Conservation (phyloP, 2,329 filamentous ascomycete species). For the Hymenoscyphus linearis region DNA sequence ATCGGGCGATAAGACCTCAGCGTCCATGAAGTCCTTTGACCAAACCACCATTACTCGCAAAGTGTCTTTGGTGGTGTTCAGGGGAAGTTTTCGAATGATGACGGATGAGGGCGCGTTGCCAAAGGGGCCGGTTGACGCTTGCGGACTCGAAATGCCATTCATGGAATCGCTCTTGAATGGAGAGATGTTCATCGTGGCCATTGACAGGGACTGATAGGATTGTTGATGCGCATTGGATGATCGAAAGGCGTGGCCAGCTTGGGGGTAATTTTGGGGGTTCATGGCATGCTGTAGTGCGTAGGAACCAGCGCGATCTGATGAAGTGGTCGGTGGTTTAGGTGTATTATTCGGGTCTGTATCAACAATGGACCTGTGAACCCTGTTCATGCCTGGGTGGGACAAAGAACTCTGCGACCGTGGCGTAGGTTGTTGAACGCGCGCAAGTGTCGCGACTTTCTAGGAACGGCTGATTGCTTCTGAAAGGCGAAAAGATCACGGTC, state of each 20-base stretch:
- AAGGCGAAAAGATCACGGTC: background rate
- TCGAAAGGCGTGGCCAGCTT: conserved; percentile 30
- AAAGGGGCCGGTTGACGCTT: conserved; percentile 21
- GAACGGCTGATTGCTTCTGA: background rate
- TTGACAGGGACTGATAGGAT: conserved; percentile 29
- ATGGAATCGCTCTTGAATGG: conserved; percentile 25
- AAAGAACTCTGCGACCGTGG: conserved; percentile 7
- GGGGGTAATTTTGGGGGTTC: conserved; percentile 31
- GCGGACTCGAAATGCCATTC: conserved; percentile 17
- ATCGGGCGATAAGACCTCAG: conserved; percentile 47
- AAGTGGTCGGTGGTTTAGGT: conserved; percentile 10
- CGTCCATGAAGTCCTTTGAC: conserved; percentile 48
- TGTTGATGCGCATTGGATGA: conserved; percentile 27
- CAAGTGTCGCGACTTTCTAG: conserved; percentile 5
- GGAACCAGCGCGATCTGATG: conserved; percentile 21
- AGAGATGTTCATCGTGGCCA: conserved; percentile 27
- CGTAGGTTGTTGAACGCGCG: conserved; percentile 15
- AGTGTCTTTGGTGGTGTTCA: conserved; percentile 48
- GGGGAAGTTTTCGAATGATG: conserved; percentile 49
- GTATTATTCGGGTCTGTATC: conserved; percentile 17
- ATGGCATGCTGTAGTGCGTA: conserved; percentile 32
- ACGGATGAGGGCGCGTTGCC: conserved; percentile 36
- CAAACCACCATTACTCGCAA: conserved; percentile 54
- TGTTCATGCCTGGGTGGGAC: conserved; percentile 27
- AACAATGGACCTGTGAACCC: conserved; percentile 17